Conservation (phyloP, 2,329 filamentous ascomycete species). For the Alternaria viburni region DNA sequence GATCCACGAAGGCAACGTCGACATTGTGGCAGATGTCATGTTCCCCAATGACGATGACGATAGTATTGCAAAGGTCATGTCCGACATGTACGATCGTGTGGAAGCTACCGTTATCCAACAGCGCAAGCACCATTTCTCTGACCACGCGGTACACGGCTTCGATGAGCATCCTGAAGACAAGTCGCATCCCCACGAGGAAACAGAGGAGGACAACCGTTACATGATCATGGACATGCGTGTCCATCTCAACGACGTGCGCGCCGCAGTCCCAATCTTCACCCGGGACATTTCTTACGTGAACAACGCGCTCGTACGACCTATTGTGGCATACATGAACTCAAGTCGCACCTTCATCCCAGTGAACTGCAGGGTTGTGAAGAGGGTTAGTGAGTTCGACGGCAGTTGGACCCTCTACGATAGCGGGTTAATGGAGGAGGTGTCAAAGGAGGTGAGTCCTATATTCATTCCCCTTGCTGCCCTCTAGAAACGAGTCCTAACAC, state of each 20-base stretch:
- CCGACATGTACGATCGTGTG: conserved; percentile 95
- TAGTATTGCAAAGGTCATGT: conserved; percentile 90
- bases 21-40: conserved; percentile 95
- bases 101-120: conserved; percentile 89
- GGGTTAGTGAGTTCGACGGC: conserved; percentile 86
- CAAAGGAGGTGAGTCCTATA: conserved; percentile 67
- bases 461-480: neutral
- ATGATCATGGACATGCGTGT: conserved; percentile 94
- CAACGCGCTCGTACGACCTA: conserved; percentile 91
- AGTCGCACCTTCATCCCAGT: conserved; percentile 95
- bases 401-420: conserved; percentile 95
- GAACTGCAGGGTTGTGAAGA: conserved; percentile 91
- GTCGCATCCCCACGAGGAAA: conserved; percentile 10
- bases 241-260: conserved; percentile 92
- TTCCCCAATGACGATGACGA: conserved; percentile 88
- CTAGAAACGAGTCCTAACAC: conserved; percentile 5
- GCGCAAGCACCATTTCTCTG: conserved; percentile 55
- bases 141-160: conserved; percentile 41
- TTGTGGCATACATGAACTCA: conserved; percentile 97
- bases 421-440: conserved; percentile 90
- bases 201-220: conserved; percentile 71
- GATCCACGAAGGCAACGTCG: conserved; percentile 97
- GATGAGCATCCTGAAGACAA: conserved; percentile 31
- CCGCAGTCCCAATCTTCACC: conserved; percentile 90
- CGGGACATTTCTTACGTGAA: conserved; percentile 93